These are phyloP conservation scores for Chlamydomonas reinhardtii DNA, from an alignment of 163 green algal genomes.

Conservation along the genomic window DNA sequence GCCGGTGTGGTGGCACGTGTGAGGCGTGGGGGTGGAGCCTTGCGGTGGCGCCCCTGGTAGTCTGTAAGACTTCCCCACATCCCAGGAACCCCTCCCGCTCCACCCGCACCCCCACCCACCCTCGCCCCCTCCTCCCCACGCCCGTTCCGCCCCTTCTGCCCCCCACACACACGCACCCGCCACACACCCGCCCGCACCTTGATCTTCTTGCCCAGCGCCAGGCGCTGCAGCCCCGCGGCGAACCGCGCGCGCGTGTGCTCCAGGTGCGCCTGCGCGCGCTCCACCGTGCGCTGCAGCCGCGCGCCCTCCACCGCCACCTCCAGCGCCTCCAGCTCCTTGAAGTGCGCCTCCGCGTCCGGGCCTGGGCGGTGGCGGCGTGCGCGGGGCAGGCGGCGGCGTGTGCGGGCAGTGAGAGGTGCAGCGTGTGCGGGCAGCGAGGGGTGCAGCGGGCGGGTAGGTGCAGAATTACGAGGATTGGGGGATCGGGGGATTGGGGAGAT, in stretches of 20 bases:
- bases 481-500: too few relatives aligned
- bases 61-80: too few relatives aligned
- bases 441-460: too few relatives aligned
- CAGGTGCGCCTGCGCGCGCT: constrained; percentile 25
- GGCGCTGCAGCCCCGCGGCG: constrained; percentile 38
- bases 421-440: too few relatives aligned
- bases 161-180: background rate
- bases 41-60: too few relatives aligned
- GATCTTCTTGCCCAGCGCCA: constrained; percentile 50
- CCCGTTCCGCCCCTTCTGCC: background rate
- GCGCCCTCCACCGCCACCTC: constrained; percentile 52
- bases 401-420: background rate
- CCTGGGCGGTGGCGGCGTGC: background rate
- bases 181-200: constrained; percentile 35
- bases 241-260: constrained; percentile 36
- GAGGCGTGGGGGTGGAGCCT: too few relatives aligned
- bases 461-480: too few relatives aligned
- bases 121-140: background rate
- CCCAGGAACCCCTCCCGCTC: too few relatives aligned
- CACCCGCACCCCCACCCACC: background rate
- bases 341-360: constrained; percentile 43
- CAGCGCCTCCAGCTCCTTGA: constrained; percentile 47
- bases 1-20: too few relatives aligned
- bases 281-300: constrained; percentile 44
- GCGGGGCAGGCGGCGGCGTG: background rate